Percentiles rank a stretch among this genome's conserved stretches.
Conservation (phyloP, 352 stramenopile genomes). For the Phytopythium chamaehyphon region DNA sequence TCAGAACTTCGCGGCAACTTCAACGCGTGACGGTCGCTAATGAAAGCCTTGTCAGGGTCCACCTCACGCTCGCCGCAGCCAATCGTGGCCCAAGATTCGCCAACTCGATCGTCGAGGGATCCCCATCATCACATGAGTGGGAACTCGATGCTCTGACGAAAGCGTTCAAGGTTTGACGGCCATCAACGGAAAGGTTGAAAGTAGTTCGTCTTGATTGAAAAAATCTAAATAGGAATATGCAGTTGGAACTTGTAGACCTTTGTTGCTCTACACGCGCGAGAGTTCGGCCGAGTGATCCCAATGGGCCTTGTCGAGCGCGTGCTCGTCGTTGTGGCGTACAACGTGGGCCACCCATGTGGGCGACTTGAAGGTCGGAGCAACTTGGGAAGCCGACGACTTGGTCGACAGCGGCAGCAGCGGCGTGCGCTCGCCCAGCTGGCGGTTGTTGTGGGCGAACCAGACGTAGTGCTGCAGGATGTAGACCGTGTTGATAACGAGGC, state of each 20-base stretch:
- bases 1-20: background rate
- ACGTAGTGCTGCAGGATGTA: slow-evolving; percentile 97
- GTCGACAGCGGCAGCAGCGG: slow-evolving; percentile 27
- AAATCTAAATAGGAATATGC: no score
- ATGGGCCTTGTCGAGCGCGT: slow-evolving; percentile 1
- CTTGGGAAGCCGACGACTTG: background rate
- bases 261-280: background rate
- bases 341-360: background rate
- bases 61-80: no score
- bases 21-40: background rate
- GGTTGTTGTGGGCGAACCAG: slow-evolving; percentile 70
- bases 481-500: slow-evolving; percentile 96
- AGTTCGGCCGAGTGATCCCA: background rate
- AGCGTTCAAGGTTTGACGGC: no score
- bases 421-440: no score
- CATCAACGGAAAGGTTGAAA: no score
- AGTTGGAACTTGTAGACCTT: no score
- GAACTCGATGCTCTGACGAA: no score
- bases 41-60: no score
- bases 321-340: background rate
- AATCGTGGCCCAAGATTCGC: no score
- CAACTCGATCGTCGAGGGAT: no score
- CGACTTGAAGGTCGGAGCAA: background rate
- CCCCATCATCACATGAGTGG: no score
- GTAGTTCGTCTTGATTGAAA: no score